Percentiles rank a stretch among this genome's conserved stretches.
Conservation (phyloP, 345 rosid species). For the Eucalyptus paniculata region DNA sequence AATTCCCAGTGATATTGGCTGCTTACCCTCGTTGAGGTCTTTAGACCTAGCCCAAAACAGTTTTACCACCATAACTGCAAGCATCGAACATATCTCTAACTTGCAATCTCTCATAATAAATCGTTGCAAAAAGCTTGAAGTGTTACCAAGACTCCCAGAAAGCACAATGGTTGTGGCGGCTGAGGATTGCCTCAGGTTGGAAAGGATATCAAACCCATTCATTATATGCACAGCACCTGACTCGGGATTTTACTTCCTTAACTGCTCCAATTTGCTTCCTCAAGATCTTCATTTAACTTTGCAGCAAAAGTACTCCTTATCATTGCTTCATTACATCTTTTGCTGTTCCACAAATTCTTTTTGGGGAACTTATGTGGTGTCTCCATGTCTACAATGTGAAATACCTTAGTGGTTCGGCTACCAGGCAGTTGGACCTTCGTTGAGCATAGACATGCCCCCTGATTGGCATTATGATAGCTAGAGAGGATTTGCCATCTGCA, state of each 20-base stretch:
- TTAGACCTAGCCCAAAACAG: background rate
- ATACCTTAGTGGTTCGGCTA: background rate
- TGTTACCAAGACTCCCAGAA: background rate
- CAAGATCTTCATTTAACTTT: background rate
- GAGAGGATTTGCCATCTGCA: background rate
- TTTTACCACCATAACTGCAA: background rate
- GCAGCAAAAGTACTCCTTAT: background rate
- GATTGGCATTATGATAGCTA: fast-evolving
- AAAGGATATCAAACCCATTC: background rate
- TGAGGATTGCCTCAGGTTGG: background rate
- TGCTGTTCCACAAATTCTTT: background rate
- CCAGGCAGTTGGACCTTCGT: background rate
- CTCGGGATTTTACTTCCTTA: background rate
- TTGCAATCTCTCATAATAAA: background rate
- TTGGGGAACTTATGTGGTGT: background rate
- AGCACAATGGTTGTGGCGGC: background rate
- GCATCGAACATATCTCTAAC: background rate
- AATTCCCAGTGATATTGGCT: background rate
- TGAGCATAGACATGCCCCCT: background rate
- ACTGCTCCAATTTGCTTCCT: background rate
- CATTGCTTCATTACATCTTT: background rate
- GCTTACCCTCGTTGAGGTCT: background rate
- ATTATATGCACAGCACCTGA: background rate
- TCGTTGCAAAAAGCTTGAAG: background rate
- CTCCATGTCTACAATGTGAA: background rate